Evolutionary conservation across 192 early-diverging fungal genomes (phyloP), one percentile per base, ranked within the genome.

Genomic region (Entomortierella beljakovae): DNA sequence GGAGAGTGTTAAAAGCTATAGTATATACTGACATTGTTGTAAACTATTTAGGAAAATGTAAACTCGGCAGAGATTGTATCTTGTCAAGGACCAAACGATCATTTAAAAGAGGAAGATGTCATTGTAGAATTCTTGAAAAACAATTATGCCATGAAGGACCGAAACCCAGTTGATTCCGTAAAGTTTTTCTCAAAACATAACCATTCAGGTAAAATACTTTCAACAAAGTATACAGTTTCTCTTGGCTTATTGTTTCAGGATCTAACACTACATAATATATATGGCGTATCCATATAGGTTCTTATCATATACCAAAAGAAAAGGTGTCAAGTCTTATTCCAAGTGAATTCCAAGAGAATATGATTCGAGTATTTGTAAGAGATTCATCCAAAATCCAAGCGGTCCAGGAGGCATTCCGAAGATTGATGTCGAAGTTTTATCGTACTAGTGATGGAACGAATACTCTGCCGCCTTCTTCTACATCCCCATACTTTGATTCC

Each of bases 131-230:
- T 86, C 56, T 52, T 88, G 9, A 90, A 85, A 25, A 87, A 96
- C 23, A 90, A 94, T 70, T 97, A 93, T 80, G 94, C 93, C n/a
- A 92, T 94, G 89, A 88, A 90, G 57, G 89, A 90, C 50, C 77
- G 88, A 31, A 97, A 99, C 63, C 97, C 97, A 0, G 91, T 98
- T 9, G 94, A 98, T 62, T 77, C 73, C 32, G 86, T 96, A 63
- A 83, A 84, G 37, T 98, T 98, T 64, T 96, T 88, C 81, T 89
- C 84, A 28, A 95, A 96, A 55, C 74, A 70, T 18, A 73, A 81
- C 13, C n/a, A 65, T 10, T 46, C 67, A 46, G 66, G 61, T 59
- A 38, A 11, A 11, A 11, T 46, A 40, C n/a, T n/a, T n/a, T n/a
- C n/a, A n/a, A n/a, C n/a, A n/a, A n/a, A n/a, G n/a, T n/a, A n/a